A percentile compares a stretch with the other conserved stretches of the same genome.
Evolutionary conservation across 129 eudicot genomes (phyloP).

Genomic region (Heracleum sosnowskyi): DNA sequence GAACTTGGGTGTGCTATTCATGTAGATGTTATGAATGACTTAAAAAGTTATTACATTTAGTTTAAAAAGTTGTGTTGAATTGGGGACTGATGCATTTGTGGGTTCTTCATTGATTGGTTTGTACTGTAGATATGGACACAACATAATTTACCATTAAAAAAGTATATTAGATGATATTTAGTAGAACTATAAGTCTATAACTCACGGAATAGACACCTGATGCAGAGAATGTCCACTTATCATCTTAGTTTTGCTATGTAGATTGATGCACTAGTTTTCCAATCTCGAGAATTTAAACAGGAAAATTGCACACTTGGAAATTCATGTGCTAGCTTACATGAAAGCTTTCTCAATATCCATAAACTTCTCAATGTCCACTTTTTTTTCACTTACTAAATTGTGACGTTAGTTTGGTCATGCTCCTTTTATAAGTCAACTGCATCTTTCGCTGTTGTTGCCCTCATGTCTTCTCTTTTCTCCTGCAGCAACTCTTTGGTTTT

Average conservation of each 20-base stretch:
- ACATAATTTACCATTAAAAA: not conserved
- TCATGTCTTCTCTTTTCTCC: not conserved
- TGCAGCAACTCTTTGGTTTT: not conserved
- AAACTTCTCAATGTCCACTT: not conserved
- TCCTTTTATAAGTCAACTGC: not conserved
- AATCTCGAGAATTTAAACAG: not conserved
- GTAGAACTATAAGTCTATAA: not conserved
- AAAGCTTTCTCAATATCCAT: not conserved
- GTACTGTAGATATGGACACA: conserved; percentile 21
- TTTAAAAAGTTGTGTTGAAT: no score
- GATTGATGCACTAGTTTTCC: not conserved
- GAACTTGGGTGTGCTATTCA: conserved; percentile 39
- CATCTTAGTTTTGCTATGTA: not conserved
- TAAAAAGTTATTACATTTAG: no score
- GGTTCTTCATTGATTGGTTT: conserved; percentile 43
- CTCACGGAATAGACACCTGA: no score
- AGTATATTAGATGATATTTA: not conserved
- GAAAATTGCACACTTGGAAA: not conserved
- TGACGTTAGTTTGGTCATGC: not conserved
- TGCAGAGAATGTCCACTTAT: not conserved
- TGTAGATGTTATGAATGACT: conserved; percentile 41
- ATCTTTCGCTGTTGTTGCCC: no score
- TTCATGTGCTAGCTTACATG: not conserved
- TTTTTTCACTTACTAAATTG: not conserved
- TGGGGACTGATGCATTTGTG: conserved; percentile 40